Evolutionary conservation across 345 rosid species (phyloP), one percentile per base, ranked within the genome.

Genomic region (Dimocarpus longan): DNA sequence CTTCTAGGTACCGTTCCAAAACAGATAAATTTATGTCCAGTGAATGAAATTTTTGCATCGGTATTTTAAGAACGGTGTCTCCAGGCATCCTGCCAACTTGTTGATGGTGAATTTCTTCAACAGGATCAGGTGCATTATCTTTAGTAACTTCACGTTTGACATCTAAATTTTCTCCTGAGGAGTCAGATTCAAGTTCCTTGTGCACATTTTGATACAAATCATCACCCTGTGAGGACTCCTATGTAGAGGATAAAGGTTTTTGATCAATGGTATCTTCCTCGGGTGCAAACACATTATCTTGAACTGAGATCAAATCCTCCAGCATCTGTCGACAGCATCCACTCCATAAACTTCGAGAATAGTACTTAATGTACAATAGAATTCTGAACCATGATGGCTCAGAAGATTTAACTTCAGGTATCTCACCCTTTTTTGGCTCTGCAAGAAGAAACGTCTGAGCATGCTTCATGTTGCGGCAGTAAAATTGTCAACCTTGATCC

Each of bases 281-380:
- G 3, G 84, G 68, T 26, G 73, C 82, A 77, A 85, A 86, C 48
- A 84, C 16, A 13, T 84, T 86, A 71, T 87, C 91, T 76, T 91
- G 92, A 74, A 79, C 88, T 39, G 91, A 86, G 66, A 97, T 90
- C 89, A 94, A 85, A 89, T 97, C 99, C 81, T 93, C 98, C 73
- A 97, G 86, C 98, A 94, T 92, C 81, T 90, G 62, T 97, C 98
- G 12, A 98, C n/a, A n/a, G n/a, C 98, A 86, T 97, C 98, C 57
- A 97, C 98, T 76, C 99, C 98, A 63, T 87, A 94, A 26, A 90
- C 97, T 87, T 94, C 97, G 48, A 94, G 65, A 64, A 90, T 77
- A n/a, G n/a, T 78, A 73, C 98, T 97, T 68, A 94, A 82, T 0
- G 99, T 97, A 80, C 99, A 97, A 77, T 97, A 97, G 85, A 97